Evolutionary conservation across 2,329 filamentous ascomycete genomes (phyloP), one percentile per base, ranked within the genome.

Genomic region (Trichoderma sp.): DNA sequence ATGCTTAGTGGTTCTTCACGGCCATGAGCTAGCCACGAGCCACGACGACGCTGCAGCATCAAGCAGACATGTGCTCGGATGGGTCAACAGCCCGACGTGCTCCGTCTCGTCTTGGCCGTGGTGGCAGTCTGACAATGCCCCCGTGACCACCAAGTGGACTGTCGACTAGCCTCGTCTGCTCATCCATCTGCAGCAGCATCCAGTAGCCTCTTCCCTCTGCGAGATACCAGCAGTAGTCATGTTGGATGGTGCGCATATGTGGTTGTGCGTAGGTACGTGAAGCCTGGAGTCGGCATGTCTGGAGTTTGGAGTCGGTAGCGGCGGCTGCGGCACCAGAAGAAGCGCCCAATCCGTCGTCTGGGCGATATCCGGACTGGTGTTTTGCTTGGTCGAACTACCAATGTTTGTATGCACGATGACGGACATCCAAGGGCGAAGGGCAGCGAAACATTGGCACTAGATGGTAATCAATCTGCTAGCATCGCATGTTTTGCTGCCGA

Each of bases 141-240:
- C 59, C 67, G 59, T 68, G 66, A 68, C 66, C 66, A 58, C n/a
- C 46, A 54, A 52, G 56, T 68, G 65, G 65, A 59, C 46, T 30
- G 59, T 51, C n/a, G 61, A 58, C 61, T 39, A 58, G 49, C 49
- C 49, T 55, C 37, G 56, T 46, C 56, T 24, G 55, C 37, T 59
- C 30, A 49, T 61, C 46, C 56, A 55, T 52, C 46, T 60, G 56
- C 56, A 60, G 43, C 49, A 43, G 55, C 39, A 43, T 28, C 63
- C 63, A 66, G 52, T 49, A 16, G 46, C 26, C 51, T 52, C 26
- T 26, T 30, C 46, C 34, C 34, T 58, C 14, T 56, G 24, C 26
- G 56, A 37, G n/a, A 37, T 32, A 65, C 24, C 16, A 39, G 51
- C 30, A 49, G 34, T 43, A 43, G 24, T n/a, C 10, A 37, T 37